Base-by-base conservation (phyloP, 208 protist species). In the Wallacemonas sp. region DNA sequence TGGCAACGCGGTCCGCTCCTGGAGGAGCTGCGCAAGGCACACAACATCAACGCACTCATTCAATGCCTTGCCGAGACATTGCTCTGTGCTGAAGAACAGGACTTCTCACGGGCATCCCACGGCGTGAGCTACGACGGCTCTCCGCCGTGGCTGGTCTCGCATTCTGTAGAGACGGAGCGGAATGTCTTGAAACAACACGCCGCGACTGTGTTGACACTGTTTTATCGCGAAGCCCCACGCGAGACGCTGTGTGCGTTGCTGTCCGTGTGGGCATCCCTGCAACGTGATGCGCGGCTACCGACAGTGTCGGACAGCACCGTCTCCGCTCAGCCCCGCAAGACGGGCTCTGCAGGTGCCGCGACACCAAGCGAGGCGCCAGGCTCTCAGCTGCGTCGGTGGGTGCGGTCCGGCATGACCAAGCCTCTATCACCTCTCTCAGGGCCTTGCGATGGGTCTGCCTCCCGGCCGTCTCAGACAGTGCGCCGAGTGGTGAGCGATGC, bases 1-100 rank as follows among this genome's bases (percentile, higher is more conserved):
- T 58, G 51, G 51, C n/a, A 58, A 31, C 51, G 51, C 51, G 14
- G 51, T 21, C 51, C 51, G 30, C 30, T 58, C 0, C 30, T 58
- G 26, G 51, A 58, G 31, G 51, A 58, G 51, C 51, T 58, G 11
- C 51, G 51, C 15, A 58, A 58, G 28, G 2, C 26, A 21, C 19
- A 26, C 8, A 34, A 58, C 30, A 4, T 58, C 14, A 5, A 3
- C 0, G 28, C 31, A 3, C 51, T 58, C 28, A 19, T 58, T 4
- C 26, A 31, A 4, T 58, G 51, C 30, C 51, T 58, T 8, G 28
- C 6, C 30, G 31, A 58, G 26, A 58, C 51, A 4, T n/a, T 58
- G 51, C 26, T 58, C 46, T 15, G 46, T 5, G n/a, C n/a, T n/a
- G n/a, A n/a, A n/a, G n/a, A n/a, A n/a, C n/a, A n/a, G n/a, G n/a